A percentile compares a stretch with the other conserved stretches of the same genome.
Evolutionary conservation across 176 grass and related monocot genomes (phyloP).

Genomic region (Secale cereale): DNA sequence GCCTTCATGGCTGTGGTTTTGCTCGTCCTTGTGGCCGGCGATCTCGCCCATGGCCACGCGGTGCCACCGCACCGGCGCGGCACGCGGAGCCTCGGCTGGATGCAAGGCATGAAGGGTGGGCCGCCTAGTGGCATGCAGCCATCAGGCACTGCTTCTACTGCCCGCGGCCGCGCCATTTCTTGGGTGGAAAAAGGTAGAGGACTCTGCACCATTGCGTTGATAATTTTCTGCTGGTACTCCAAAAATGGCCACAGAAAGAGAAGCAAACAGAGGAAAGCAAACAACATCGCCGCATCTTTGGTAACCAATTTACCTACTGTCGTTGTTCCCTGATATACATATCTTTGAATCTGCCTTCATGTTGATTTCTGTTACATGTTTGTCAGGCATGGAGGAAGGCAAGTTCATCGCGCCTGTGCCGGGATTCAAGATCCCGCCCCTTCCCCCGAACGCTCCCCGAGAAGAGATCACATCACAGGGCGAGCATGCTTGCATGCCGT

Average conservation of each 20-base stretch:
- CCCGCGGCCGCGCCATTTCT: neutral
- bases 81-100: neutral
- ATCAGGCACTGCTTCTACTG: neutral
- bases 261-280: no score
- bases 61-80: neutral
- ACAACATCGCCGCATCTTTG: no score
- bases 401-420: neutral
- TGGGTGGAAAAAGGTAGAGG: neutral
- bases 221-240: no score
- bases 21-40: neutral
- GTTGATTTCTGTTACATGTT: neutral
- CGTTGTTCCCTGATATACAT: no score
- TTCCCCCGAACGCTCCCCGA: neutral
- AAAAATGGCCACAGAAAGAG: no score
- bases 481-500: neutral
- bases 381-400: neutral
- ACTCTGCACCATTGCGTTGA: neutral
- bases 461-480: neutral
- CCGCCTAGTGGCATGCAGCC: neutral
- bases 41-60: neutral
- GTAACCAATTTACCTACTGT: no score
- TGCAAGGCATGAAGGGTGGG: conserved; percentile 3
- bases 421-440: neutral
- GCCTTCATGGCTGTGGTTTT: neutral
- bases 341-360: no score